These are phyloP conservation scores for Xylogone sp. DNA, from an alignment of 2,329 filamentous ascomycete species.

Conservation along the genomic window DNA sequence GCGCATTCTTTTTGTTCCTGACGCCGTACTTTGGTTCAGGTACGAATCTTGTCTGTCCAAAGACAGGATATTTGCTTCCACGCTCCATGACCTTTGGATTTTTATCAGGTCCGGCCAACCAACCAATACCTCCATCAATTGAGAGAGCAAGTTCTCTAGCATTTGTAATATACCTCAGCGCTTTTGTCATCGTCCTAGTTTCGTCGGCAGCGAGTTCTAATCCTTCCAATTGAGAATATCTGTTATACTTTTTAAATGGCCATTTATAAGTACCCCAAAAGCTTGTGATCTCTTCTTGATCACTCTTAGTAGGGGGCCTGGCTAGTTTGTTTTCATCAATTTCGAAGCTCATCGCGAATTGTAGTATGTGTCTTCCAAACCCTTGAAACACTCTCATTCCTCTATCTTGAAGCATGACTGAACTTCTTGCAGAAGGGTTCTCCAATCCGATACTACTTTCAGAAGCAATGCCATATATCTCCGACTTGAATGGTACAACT, in stretches of 20 bases:
- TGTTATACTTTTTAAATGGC: conserved; percentile 56
- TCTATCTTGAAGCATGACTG: conserved; percentile 32
- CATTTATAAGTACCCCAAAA: conserved; percentile 66
- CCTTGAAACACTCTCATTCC: conserved; percentile 59
- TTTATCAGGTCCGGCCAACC: conserved; percentile 58
- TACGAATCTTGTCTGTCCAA: conserved; percentile 35
- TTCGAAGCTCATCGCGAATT: conserved; percentile 66
- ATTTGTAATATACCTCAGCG: conserved; percentile 51
- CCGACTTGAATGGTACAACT: conserved; percentile 61
- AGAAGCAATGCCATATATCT: conserved; percentile 54
- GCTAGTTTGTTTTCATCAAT: conserved; percentile 51
- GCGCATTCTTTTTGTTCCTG: not conserved
- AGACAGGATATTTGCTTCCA: conserved; percentile 36
- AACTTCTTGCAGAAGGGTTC: conserved; percentile 9
- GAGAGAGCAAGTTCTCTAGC: conserved; percentile 64
- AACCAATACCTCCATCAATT: conserved; percentile 65
- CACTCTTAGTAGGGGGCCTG: conserved; percentile 51
- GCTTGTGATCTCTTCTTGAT: conserved; percentile 48
- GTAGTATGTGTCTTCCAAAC: conserved; percentile 56
- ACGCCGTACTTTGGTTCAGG: conserved; percentile 29
- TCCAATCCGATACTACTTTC: conserved; percentile 13
- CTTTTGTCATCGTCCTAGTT: conserved; percentile 55
- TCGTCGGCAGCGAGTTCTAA: conserved; percentile 63
- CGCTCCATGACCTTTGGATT: conserved; percentile 40
- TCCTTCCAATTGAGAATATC: conserved; percentile 54